These are phyloP conservation scores for Paraphaeosphaeria sporulosa DNA, from an alignment of 2,329 filamentous ascomycete genomes.

Conservation along the genomic window DNA sequence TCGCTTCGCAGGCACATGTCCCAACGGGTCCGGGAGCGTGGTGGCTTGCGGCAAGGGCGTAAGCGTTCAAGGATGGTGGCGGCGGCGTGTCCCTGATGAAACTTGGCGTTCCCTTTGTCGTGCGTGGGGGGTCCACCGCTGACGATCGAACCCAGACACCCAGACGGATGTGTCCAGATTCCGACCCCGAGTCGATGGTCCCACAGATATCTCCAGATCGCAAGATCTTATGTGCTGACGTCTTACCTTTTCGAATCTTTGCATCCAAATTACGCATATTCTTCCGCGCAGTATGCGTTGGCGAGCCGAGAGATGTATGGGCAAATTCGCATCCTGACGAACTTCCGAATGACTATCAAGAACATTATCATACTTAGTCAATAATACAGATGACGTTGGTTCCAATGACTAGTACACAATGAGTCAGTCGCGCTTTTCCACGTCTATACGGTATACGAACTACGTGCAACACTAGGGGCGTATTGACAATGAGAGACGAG, in stretches of 20 bases:
- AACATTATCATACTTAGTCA: not conserved
- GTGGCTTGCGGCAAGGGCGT: constrained; percentile 18
- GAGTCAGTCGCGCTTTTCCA: not conserved
- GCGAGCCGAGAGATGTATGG: not conserved
- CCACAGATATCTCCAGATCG: constrained; percentile 12
- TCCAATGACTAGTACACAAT: not conserved
- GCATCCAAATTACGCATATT: not conserved
- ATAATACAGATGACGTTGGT: not conserved
- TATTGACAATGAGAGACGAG: not conserved
- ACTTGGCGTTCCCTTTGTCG: constrained; percentile 12
- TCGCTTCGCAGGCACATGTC: constrained; percentile 14
- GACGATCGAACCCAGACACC: constrained; percentile 2
- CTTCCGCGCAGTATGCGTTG: not conserved
- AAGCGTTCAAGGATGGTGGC: not conserved
- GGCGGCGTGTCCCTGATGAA: constrained; percentile 10
- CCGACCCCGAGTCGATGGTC: not conserved
- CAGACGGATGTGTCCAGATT: constrained; percentile 5
- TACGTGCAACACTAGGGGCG: not conserved
- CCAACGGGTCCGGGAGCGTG: constrained; percentile 18
- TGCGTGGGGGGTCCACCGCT: constrained; percentile 12
- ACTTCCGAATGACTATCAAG: not conserved
- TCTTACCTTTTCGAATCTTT: not conserved
- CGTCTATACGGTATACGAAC: not conserved
- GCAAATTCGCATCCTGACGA: not conserved
- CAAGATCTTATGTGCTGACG: constrained; percentile 3